These are phyloP conservation scores for Kwoniella shivajii DNA, from an alignment of 1,284 basidiomycete species.

Conservation along the genomic window DNA sequence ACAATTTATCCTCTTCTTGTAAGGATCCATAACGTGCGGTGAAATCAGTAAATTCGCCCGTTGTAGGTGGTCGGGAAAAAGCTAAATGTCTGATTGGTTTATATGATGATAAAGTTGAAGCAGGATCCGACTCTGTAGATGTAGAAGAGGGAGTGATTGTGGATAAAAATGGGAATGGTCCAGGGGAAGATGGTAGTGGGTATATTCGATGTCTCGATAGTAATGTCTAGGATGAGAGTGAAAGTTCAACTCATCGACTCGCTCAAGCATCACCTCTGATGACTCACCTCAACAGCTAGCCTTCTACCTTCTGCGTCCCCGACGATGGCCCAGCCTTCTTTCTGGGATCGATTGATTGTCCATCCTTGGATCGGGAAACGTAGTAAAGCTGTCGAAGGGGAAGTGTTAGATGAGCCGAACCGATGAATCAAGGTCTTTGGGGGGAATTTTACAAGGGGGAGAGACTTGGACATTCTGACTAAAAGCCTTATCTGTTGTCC, in stretches of 20 bases:
- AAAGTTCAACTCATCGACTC: no score
- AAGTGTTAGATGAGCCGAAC: slow-evolving; percentile 33
- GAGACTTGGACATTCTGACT: slow-evolving; percentile 5
- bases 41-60: slow-evolving; percentile 84
- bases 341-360: slow-evolving; percentile 56
- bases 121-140: not conserved
- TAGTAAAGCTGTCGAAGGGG: slow-evolving; percentile 32
- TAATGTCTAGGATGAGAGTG: slow-evolving; percentile 60
- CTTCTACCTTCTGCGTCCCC: slow-evolving; percentile 60
- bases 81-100: slow-evolving; percentile 67
- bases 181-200: slow-evolving; percentile 62
- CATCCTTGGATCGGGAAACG: slow-evolving; percentile 62
- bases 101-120: slow-evolving; percentile 55
- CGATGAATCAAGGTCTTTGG: slow-evolving; percentile 35
- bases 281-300: slow-evolving; percentile 65
- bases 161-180: slow-evolving; percentile 72
- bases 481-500: not conserved
- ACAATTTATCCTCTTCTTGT: slow-evolving; percentile 75
- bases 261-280: not conserved
- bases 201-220: slow-evolving; percentile 68
- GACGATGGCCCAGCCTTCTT: slow-evolving; percentile 69
- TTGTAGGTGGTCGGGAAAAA: slow-evolving; percentile 67
- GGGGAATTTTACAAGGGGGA: slow-evolving; percentile 45
- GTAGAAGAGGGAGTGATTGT: slow-evolving; percentile 19
- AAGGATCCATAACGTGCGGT: slow-evolving; percentile 85